These are phyloP conservation scores for Alternaria arborescens DNA, from an alignment of 2,329 filamentous ascomycete genomes.

Conservation along the genomic window DNA sequence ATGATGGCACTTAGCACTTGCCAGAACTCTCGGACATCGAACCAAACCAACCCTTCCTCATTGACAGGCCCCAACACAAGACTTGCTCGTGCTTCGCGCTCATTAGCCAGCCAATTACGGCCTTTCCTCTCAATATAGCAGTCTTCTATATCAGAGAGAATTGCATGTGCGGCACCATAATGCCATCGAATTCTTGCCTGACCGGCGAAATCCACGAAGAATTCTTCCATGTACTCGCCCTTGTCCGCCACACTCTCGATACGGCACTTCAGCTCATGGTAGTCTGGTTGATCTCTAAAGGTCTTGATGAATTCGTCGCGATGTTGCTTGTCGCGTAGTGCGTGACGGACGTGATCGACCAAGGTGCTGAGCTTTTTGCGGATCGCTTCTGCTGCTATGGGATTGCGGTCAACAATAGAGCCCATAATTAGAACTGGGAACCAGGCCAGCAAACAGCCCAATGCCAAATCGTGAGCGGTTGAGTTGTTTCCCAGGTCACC, in stretches of 20 bases:
- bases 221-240: conserved; percentile 38
- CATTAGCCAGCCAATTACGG: conserved; percentile 51
- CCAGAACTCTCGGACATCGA: conserved; percentile 56
- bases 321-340: conserved; percentile 40
- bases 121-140: conserved; percentile 52
- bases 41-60: conserved; percentile 51
- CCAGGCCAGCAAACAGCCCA: conserved; percentile 58
- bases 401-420: conserved; percentile 58
- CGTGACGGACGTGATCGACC: conserved; percentile 49
- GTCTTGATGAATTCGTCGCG: conserved; percentile 40
- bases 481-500: conserved; percentile 50
- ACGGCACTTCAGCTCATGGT: conserved; percentile 28
- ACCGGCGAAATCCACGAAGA: conserved; percentile 54
- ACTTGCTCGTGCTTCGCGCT: conserved; percentile 44
- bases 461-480: conserved; percentile 56
- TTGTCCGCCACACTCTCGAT: conserved; percentile 36
- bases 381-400: conserved; percentile 53
- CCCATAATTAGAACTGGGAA: conserved; percentile 56
- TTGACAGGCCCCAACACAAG: conserved; percentile 49
- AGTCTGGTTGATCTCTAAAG: conserved; percentile 36
- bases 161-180: conserved; percentile 55
- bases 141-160: conserved; percentile 54
- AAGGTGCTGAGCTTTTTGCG: conserved; percentile 51
- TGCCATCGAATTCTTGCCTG: conserved; percentile 49
- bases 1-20: conserved; percentile 51